phyloP scores from a whole-genome alignment of 345 rosid species.

The Kernera saxatilis region DNA sequence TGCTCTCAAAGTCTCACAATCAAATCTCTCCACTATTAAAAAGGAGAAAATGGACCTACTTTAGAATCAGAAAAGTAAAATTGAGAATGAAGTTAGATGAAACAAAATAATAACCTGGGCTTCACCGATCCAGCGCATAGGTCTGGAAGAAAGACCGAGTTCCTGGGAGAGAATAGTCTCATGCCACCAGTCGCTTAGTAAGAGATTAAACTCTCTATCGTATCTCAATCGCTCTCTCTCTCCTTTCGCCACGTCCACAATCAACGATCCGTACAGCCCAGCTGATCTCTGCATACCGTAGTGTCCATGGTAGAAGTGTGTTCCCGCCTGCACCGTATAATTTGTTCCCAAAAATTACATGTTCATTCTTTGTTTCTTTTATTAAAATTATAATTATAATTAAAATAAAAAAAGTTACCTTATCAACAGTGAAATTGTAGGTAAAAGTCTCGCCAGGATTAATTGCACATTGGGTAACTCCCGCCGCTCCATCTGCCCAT shows the following conservation, averaged over 20 bases:
- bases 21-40: not conserved
- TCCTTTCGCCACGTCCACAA: slow-evolving; percentile 50
- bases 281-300: slow-evolving; percentile 87
- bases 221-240: slow-evolving; percentile 58
- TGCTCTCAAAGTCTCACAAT: not conserved
- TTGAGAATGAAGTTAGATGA: no score
- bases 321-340: slow-evolving; percentile 53
- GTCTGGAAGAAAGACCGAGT: slow-evolving; percentile 60
- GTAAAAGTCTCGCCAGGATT: slow-evolving; percentile 70
- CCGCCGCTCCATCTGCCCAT: slow-evolving; percentile 90
- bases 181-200: slow-evolving; percentile 93
- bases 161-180: slow-evolving; percentile 51
- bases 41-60: not conserved
- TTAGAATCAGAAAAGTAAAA: not conserved
- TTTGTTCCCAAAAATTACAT: not conserved
- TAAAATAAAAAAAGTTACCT: slow-evolving; percentile 33
- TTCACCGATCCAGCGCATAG: slow-evolving; percentile 79
- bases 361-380: not conserved
- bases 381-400: not conserved
- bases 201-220: slow-evolving; percentile 53
- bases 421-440: slow-evolving; percentile 67
- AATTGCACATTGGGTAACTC: slow-evolving; percentile 68
- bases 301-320: slow-evolving; percentile 84
- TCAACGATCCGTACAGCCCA: slow-evolving; percentile 63
- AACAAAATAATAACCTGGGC: slow-evolving; percentile 44